phyloP scores from a whole-genome alignment of 331 rosid genomes.

The Malus hybrid region DNA sequence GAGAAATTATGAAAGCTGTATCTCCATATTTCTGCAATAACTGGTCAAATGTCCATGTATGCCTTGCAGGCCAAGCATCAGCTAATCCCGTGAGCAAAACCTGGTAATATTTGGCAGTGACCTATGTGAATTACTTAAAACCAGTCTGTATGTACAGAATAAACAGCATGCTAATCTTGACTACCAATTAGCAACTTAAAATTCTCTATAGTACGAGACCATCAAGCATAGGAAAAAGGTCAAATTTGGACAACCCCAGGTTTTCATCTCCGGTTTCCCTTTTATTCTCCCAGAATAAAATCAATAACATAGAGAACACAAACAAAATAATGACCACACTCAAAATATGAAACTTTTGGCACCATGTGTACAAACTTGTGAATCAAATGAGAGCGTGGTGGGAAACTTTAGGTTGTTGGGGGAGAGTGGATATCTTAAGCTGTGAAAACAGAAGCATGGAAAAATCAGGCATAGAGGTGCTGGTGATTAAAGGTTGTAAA shows the following conservation, averaged over 20 bases:
- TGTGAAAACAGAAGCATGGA: neutral
- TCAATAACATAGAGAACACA: neutral
- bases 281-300: neutral
- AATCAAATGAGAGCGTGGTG: neutral
- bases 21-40: conserved; percentile 64
- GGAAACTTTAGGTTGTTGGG: neutral
- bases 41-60: conserved; percentile 71
- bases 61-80: conserved; percentile 87
- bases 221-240: conserved; percentile 2
- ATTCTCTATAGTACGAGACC: neutral
- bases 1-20: conserved; percentile 75
- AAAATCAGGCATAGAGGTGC: neutral
- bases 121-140: conserved; percentile 17
- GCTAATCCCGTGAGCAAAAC: conserved; percentile 70
- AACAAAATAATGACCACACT: neutral
- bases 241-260: neutral
- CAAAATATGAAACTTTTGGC: neutral
- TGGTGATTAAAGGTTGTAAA: neutral
- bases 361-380: neutral
- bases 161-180: conserved; percentile 8
- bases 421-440: neutral
- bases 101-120: conserved; percentile 35
- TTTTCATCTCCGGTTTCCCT: neutral
- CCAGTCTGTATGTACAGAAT: neutral
- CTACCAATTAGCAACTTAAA: conserved; percentile 6